A percentile compares a stretch with the other conserved stretches of the same genome.
Conservation (phyloP, 495 filamentous ascomycete species). For the Penicillium waksmanii region DNA sequence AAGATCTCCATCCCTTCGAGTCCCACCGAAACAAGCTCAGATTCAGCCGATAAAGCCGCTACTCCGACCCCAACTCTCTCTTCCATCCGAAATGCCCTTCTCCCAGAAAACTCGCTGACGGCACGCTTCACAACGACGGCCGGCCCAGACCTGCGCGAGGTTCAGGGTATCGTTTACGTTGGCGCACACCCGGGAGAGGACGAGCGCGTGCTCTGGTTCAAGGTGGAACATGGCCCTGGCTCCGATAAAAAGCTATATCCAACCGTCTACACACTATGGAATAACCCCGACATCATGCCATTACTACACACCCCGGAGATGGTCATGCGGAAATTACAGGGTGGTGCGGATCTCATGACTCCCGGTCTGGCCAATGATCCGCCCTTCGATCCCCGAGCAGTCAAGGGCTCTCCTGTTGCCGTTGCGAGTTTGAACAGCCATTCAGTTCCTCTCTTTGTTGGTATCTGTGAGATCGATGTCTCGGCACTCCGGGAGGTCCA, state of each 20-base stretch:
- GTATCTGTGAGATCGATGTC: conserved; percentile 70
- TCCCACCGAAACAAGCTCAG: conserved; percentile 37
- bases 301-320: conserved; percentile 64
- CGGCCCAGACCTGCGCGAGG: conserved; percentile 65
- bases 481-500: conserved; percentile 58
- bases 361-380: conserved; percentile 71
- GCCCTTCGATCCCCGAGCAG: conserved; percentile 65
- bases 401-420: conserved; percentile 65
- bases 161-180: conserved; percentile 68
- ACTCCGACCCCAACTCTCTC: conserved; percentile 50
- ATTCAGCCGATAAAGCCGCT: conserved; percentile 36
- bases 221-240: conserved; percentile 60
- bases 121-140: conserved; percentile 72
- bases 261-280: conserved; percentile 72
- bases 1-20: conserved; percentile 50
- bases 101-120: conserved; percentile 66
- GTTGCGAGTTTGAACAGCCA: conserved; percentile 65
- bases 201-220: conserved; percentile 71
- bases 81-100: conserved; percentile 60
- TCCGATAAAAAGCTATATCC: conserved; percentile 59
- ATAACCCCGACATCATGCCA: conserved; percentile 63
- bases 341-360: conserved; percentile 76
- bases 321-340: conserved; percentile 65
- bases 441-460: conserved; percentile 66
- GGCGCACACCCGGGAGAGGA: conserved; percentile 61